These are phyloP conservation scores for Nymphaea thermarum DNA, from an alignment of 164 flowering plant species.

Conservation along the genomic window DNA sequence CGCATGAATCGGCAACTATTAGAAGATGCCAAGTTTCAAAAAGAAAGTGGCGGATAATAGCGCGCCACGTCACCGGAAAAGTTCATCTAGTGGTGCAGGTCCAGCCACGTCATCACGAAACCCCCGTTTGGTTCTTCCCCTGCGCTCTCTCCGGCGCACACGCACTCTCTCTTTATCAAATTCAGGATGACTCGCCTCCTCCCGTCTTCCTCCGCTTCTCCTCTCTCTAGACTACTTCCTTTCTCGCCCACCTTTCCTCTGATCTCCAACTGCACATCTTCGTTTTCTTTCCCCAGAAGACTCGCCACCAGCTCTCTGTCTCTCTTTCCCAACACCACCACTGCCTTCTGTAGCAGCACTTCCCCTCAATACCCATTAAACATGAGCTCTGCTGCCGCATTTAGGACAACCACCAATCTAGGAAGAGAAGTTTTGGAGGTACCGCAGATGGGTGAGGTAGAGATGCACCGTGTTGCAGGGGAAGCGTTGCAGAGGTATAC, in stretches of 20 bases:
- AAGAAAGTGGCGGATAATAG: too few relatives aligned
- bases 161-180: too few relatives aligned
- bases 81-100: too few relatives aligned
- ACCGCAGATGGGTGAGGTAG: slow-evolving; percentile 28
- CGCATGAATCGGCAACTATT: too few relatives aligned
- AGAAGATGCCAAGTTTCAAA: too few relatives aligned
- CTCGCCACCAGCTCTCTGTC: background rate
- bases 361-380: background rate
- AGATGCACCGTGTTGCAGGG: slow-evolving; percentile 28
- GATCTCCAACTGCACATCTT: too few relatives aligned
- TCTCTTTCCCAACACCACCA: background rate
- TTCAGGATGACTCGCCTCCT: background rate
- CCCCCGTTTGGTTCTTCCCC: too few relatives aligned
- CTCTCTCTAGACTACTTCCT: background rate
- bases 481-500: slow-evolving; percentile 43
- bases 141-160: too few relatives aligned
- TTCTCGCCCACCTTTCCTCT: background rate
- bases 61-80: too few relatives aligned
- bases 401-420: background rate
- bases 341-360: background rate
- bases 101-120: too few relatives aligned
- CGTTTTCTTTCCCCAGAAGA: background rate
- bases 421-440: slow-evolving; percentile 11
- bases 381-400: background rate
- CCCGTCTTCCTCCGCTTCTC: background rate